Conservation (phyloP, 2,329 filamentous ascomycete species). For the Lachnellula cervina region DNA sequence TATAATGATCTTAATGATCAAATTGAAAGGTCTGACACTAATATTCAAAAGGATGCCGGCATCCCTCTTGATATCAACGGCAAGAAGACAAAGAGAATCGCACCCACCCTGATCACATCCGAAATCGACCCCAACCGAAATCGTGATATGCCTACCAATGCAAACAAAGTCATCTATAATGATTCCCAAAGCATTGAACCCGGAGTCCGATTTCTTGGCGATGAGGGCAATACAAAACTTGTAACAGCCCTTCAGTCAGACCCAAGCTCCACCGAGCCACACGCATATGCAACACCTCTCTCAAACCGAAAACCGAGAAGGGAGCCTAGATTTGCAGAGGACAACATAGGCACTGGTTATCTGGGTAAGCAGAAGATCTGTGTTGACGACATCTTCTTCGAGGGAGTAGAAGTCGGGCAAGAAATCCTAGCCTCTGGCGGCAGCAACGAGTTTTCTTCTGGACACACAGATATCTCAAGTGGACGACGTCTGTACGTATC, state of each 20-base stretch:
- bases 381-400: slow-evolving; percentile 40
- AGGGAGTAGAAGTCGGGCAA: slow-evolving; percentile 23
- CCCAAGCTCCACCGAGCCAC: neutral
- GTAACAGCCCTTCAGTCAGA: slow-evolving; percentile 12
- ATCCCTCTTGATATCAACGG: slow-evolving; percentile 4
- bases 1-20: neutral
- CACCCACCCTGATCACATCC: slow-evolving; percentile 26
- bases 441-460: slow-evolving; percentile 22
- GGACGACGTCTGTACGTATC: slow-evolving; percentile 43
- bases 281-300: neutral
- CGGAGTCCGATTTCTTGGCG: slow-evolving; percentile 14
- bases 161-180: slow-evolving; percentile 12
- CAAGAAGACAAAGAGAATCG: slow-evolving; percentile 32
- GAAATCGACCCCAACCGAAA: slow-evolving; percentile 18
- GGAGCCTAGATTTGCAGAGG: neutral
- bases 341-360: slow-evolving; percentile 28
- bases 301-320: neutral
- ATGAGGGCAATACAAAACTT: slow-evolving; percentile 21
- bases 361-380: slow-evolving; percentile 35
- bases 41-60: neutral
- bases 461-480: slow-evolving; percentile 31
- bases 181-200: slow-evolving; percentile 13
- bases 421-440: slow-evolving; percentile 26
- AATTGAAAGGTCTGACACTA: neutral
- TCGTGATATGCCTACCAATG: slow-evolving; percentile 22